Evolutionary conservation across 176 grass and related monocot genomes (phyloP).

Genomic region (Thalia dealbata): DNA sequence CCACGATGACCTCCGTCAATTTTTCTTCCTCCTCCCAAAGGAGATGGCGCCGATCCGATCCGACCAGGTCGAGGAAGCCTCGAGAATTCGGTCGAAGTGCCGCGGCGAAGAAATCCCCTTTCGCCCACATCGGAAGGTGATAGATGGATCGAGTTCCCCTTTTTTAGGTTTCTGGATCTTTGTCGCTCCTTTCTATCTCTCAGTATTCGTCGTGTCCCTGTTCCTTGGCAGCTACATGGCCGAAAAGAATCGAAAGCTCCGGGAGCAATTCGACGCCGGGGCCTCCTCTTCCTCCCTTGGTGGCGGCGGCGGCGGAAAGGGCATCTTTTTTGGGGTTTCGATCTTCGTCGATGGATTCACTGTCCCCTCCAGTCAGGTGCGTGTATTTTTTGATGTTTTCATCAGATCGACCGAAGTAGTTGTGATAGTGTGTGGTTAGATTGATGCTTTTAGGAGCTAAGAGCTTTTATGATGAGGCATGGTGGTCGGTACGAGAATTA

Average conservation of each 20-base stretch:
- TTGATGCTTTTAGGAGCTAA: conserved; percentile 43
- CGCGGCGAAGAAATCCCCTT: conserved; percentile 24
- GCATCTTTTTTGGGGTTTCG: conserved; percentile 30
- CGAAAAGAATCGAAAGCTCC: conserved; percentile 35
- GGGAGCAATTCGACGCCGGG: conserved; percentile 32
- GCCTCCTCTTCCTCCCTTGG: conserved; percentile 13
- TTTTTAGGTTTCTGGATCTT: background rate
- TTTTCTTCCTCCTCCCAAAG: background rate
- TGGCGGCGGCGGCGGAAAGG: background rate
- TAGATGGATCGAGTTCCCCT: background rate
- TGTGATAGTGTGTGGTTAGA: background rate
- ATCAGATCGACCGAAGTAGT: background rate
- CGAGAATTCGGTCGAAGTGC: background rate
- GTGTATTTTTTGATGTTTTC: background rate
- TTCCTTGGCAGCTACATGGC: conserved; percentile 28
- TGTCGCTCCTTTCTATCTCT: background rate
- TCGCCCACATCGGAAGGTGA: conserved; percentile 28
- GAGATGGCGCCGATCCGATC: conserved; percentile 19
- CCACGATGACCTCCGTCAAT: background rate
- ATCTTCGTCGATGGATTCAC: conserved; percentile 46
- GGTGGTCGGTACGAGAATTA: conserved; percentile 81
- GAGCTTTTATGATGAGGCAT: conserved; percentile 78
- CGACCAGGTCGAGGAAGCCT: conserved; percentile 6
- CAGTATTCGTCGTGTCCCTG: background rate
- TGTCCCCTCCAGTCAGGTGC: conserved; percentile 30